Base-by-base conservation (phyloP, 805 yeast species). In the Tetrapisispora nanseiensis region DNA sequence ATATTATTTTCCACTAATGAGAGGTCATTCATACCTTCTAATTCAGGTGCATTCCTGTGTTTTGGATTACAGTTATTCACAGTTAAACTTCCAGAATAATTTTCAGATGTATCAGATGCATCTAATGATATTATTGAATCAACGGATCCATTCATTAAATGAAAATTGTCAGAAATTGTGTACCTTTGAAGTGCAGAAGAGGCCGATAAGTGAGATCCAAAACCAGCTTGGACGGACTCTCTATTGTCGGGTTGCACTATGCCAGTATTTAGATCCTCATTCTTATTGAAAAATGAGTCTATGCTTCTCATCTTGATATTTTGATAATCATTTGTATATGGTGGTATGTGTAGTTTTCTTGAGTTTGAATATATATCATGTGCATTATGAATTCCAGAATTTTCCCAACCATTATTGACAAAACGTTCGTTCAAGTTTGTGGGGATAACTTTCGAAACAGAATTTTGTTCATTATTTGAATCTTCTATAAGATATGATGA, bases 401-500 rank as follows among this genome's bases (percentile, higher is more conserved):
- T 29, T 13, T 7, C 4, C n/a, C 16, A 5, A 29, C 6, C 7
- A 9, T 10, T n/a, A 13, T 29, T 29, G n/a, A 4, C 18, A 12
- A 11, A 11, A 29, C 18, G 11, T 11, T n/a, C 6, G 18, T 6
- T 4, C 4, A 3, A 19, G 3, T 15, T 18, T 13, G n/a, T 15
- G 16, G n/a, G 8, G 16, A 15, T 29, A 15, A 9, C 10, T 8
- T 9, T 29, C 32, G 8, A 18, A 29, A 29, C 9, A 18, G 13
- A n/a, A 21, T 16, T 13, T 3, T 15, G 3, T 13, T 29, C 11
- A 21, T 11, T 20, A 19, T 18, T 23, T 1, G 20, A 8, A 34
- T 39, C 30, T 22, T 27, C n/a, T 9, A 33, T 30, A 1, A 50
- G 23, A 23, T 40, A 45, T 6, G 57, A 48, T 1, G 61, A 46